Conservation (phyloP, 768 basidiomycete species). For the Pulveroboletus sp. region DNA sequence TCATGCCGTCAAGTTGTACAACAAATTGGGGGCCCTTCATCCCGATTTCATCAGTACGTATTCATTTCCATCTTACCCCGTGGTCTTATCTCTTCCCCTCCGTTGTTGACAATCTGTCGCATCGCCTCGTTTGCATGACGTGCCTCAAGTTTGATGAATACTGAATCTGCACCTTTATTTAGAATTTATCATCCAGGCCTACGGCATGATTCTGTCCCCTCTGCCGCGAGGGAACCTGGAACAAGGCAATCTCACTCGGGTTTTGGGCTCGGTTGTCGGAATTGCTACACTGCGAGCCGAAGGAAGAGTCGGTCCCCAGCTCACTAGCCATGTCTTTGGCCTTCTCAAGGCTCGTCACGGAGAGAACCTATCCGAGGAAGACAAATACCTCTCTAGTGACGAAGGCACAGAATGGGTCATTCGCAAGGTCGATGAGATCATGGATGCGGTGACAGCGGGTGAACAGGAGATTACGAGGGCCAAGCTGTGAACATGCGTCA, state of each 20-base stretch:
- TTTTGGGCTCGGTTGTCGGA: conserved; percentile 80
- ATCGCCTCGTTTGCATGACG: conserved; percentile 30
- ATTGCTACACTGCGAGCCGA: conserved; percentile 85
- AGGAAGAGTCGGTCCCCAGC: conserved; percentile 79
- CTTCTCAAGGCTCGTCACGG: conserved; percentile 77
- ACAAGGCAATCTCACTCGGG: conserved; percentile 84
- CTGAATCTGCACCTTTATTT: conserved; percentile 24
- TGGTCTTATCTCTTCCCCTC: conserved; percentile 30
- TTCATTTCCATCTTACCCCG: conserved; percentile 30
- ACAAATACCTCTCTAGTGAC: conserved; percentile 78
- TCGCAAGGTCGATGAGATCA: conserved; percentile 75
- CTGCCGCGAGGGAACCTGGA: conserved; percentile 63
- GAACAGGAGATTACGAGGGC: conserved; percentile 41
- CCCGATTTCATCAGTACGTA: conserved; percentile 91
- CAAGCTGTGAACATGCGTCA: conserved; percentile 52
- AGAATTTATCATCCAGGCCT: conserved; percentile 88
- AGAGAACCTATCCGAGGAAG: conserved; percentile 61
- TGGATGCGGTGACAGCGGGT: conserved; percentile 64
- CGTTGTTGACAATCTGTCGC: conserved; percentile 27
- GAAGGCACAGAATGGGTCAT: conserved; percentile 90
- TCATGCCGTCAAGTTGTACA: conserved; percentile 84
- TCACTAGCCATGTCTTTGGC: conserved; percentile 87
- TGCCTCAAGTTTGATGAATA: conserved; percentile 32
- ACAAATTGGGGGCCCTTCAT: conserved; percentile 84
- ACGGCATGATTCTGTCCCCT: conserved; percentile 76